These are phyloP conservation scores for Lentinula detonsa DNA, from an alignment of 768 basidiomycete species.

Conservation along the genomic window DNA sequence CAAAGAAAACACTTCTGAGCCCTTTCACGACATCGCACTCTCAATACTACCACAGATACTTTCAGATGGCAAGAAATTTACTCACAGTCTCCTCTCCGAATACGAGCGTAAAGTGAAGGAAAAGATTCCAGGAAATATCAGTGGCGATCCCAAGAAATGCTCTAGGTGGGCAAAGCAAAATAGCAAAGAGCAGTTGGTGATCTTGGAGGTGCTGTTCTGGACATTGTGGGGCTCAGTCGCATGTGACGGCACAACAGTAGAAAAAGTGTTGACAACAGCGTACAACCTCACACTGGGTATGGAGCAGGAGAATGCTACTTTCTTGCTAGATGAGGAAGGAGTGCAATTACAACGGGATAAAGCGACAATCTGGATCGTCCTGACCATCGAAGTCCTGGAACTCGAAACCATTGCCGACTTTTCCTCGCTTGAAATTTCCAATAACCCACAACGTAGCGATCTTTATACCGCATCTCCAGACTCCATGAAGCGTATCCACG, in stretches of 20 bases:
- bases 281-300: slow-evolving; percentile 62
- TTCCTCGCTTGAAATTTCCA: slow-evolving; percentile 43
- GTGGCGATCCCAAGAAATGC: slow-evolving; percentile 50
- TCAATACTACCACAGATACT: slow-evolving; percentile 55
- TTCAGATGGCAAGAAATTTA: slow-evolving; percentile 60
- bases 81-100: slow-evolving; percentile 50
- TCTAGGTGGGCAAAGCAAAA: slow-evolving; percentile 73
- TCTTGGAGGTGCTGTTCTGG: slow-evolving; percentile 88
- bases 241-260: slow-evolving; percentile 59
- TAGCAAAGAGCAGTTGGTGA: slow-evolving; percentile 67
- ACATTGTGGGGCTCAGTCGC: slow-evolving; percentile 74
- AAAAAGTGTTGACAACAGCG: slow-evolving; percentile 57
- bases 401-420: slow-evolving; percentile 63
- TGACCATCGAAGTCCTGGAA: slow-evolving; percentile 75
- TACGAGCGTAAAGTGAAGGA: slow-evolving; percentile 52
- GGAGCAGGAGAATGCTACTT: slow-evolving; percentile 52
- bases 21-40: slow-evolving; percentile 46
- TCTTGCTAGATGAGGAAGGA: slow-evolving; percentile 74
- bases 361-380: slow-evolving; percentile 70
- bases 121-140: slow-evolving; percentile 36
- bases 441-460: slow-evolving; percentile 37
- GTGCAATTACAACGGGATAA: slow-evolving; percentile 58
- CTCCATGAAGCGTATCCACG: slow-evolving; percentile 61
- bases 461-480: slow-evolving; percentile 59
- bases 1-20: slow-evolving; percentile 50